phyloP scores from a whole-genome alignment of 257 asterid species.

The Solanum lycopersicoides region DNA sequence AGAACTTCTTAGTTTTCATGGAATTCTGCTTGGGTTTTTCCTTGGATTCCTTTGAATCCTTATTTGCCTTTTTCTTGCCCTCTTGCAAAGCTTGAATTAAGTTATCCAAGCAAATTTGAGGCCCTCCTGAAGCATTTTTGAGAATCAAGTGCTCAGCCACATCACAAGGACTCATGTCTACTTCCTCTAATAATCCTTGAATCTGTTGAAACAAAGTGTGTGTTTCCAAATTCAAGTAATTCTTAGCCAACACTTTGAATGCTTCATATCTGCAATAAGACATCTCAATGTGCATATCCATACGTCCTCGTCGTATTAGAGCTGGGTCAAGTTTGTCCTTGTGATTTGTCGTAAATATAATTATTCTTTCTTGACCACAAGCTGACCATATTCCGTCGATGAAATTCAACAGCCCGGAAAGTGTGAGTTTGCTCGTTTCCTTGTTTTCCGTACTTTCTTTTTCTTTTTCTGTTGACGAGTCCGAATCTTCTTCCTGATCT shows the following conservation, averaged over 20 bases:
- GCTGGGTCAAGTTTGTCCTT: background rate
- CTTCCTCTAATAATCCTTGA: background rate
- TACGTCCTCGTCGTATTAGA: background rate
- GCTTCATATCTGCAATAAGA: background rate
- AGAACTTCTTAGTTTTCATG: background rate
- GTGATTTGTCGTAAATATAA: background rate
- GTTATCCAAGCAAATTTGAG: background rate
- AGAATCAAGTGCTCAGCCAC: conserved; percentile 1
- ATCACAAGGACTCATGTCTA: background rate
- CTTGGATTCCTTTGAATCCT: background rate
- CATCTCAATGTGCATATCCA: conserved; percentile 3
- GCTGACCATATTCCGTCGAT: background rate
- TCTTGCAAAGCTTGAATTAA: background rate
- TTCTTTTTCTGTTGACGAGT: background rate
- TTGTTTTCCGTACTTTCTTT: background rate
- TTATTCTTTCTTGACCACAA: background rate
- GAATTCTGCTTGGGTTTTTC: background rate
- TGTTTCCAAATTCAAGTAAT: background rate
- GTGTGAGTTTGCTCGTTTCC: background rate
- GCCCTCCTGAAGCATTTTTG: background rate
- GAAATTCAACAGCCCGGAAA: background rate
- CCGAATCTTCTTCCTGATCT: background rate
- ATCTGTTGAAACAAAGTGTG: background rate
- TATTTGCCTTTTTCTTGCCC: background rate
- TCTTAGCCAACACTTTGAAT: background rate